A percentile compares a stretch with the other conserved stretches of the same genome.
phyloP scores from a whole-genome alignment of 106 monocot genomes.

The Dendrobium catenatum region DNA sequence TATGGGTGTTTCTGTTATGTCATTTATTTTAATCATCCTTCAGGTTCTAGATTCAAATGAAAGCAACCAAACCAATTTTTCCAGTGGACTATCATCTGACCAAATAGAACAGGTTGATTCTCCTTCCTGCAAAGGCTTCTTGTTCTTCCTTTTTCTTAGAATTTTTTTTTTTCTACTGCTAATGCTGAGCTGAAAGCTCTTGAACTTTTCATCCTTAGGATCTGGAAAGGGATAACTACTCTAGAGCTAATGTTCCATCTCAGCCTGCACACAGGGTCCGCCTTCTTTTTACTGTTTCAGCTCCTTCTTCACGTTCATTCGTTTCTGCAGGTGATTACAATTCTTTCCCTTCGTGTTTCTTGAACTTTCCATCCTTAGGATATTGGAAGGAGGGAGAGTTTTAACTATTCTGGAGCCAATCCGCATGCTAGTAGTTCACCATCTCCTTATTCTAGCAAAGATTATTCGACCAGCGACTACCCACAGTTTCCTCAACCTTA shows the following conservation, averaged over 20 bases:
- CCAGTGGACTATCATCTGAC: not conserved
- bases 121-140: not conserved
- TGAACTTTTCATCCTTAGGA: conserved; percentile 4
- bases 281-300: not conserved
- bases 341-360: not conserved
- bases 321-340: not conserved
- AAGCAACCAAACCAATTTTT: conserved; percentile 5
- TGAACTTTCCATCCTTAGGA: conserved; percentile 18
- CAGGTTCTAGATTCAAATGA: conserved; percentile 7
- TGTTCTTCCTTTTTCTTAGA: not conserved
- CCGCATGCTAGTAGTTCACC: conserved; percentile 3
- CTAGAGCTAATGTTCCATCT: conserved; percentile 12
- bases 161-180: not conserved
- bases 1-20: not conserved
- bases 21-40: not conserved
- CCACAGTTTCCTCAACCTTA: conserved; percentile 25
- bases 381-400: conserved; percentile 35
- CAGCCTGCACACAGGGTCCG: conserved; percentile 11
- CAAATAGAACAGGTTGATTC: conserved; percentile 3
- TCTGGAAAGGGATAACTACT: conserved; percentile 2
- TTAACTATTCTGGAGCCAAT: conserved; percentile 22
- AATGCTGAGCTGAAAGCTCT: not conserved
- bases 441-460: conserved; percentile 18
- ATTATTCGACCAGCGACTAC: conserved; percentile 21
- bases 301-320: not conserved